Evolutionary conservation across 1,284 basidiomycete genomes (phyloP).

Genomic region (Paramarasmius palmivorus): DNA sequence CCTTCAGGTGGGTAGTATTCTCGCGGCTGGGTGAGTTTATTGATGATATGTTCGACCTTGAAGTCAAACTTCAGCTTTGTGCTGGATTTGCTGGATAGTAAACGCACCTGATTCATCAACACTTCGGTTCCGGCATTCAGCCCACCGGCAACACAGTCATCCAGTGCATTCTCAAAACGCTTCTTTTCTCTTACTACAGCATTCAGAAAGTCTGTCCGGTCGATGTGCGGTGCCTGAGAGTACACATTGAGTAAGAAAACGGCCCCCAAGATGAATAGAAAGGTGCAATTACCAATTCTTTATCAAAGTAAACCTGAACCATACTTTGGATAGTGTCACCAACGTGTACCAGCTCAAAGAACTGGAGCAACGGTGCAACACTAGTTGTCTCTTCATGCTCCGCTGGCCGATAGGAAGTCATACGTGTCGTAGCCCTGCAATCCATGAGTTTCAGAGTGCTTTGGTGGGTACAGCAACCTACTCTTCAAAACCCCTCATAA

Average conservation of each 20-base stretch:
- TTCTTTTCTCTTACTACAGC: constrained; percentile 95
- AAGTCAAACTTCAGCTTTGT: not conserved
- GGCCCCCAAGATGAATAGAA: not conserved
- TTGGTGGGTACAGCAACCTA: constrained; percentile 36
- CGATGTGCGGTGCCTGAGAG: constrained; percentile 77
- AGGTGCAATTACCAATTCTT: constrained; percentile 69
- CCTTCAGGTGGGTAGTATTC: constrained; percentile 92
- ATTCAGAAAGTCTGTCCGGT: constrained; percentile 92
- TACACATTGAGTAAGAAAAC: constrained; percentile 5
- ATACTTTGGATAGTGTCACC: constrained; percentile 98
- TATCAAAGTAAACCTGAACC: constrained; percentile 97
- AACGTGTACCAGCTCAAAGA: constrained; percentile 96
- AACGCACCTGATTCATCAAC: constrained; percentile 88
- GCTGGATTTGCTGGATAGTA: not conserved
- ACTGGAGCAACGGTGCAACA: constrained; percentile 92
- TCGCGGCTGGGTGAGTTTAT: constrained; percentile 78
- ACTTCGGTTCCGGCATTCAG: constrained; percentile 95
- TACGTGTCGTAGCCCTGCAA: constrained; percentile 76
- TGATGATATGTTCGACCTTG: constrained; percentile 92
- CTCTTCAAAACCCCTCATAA: constrained; percentile 83
- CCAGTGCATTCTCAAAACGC: constrained; percentile 87
- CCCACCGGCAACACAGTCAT: constrained; percentile 91
- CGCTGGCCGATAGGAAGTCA: constrained; percentile 84
- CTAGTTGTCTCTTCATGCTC: constrained; percentile 78
- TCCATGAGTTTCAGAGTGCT: not conserved